Conservation (phyloP, 352 stramenopile genomes). For the Pilasporangium apinafurcum region DNA sequence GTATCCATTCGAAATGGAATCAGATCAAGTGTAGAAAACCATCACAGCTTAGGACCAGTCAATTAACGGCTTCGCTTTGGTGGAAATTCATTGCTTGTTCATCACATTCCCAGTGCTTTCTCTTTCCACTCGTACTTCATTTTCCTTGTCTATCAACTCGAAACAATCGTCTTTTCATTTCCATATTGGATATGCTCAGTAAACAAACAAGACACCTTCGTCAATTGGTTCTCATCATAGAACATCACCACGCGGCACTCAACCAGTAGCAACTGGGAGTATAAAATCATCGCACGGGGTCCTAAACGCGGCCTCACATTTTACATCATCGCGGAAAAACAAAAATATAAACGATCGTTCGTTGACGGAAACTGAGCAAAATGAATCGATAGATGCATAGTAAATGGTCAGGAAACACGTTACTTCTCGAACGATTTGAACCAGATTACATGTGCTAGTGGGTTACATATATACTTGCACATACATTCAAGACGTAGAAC, state of each 20-base stretch:
- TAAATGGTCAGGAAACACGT: no score
- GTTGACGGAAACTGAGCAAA: no score
- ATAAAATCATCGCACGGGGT: neutral
- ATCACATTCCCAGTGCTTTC: slow-evolving; percentile 11
- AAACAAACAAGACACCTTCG: slow-evolving; percentile 10
- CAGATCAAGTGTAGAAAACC: slow-evolving; percentile 33
- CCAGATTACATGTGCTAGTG: no score
- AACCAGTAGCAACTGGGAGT: neutral
- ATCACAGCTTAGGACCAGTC: neutral
- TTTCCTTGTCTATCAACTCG: no score
- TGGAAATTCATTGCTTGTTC: slow-evolving; percentile 8
- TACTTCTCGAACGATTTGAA: no score
- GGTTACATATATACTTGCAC: no score
- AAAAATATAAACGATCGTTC: neutral
- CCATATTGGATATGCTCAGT: neutral
- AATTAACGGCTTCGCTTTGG: neutral
- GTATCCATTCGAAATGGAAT: slow-evolving; percentile 9
- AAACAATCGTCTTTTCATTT: no score
- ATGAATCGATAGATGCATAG: no score
- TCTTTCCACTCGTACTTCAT: slow-evolving; percentile 7
- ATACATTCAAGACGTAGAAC: no score
- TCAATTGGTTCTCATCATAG: slow-evolving; percentile 8
- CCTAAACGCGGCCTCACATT: slow-evolving; percentile 29
- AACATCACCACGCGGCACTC: slow-evolving; percentile 3
- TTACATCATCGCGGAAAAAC: slow-evolving; percentile 15